A percentile compares a stretch with the other conserved stretches of the same genome.
Conservation (phyloP, 148 eudicot genomes). For the Agrostemma githago region DNA sequence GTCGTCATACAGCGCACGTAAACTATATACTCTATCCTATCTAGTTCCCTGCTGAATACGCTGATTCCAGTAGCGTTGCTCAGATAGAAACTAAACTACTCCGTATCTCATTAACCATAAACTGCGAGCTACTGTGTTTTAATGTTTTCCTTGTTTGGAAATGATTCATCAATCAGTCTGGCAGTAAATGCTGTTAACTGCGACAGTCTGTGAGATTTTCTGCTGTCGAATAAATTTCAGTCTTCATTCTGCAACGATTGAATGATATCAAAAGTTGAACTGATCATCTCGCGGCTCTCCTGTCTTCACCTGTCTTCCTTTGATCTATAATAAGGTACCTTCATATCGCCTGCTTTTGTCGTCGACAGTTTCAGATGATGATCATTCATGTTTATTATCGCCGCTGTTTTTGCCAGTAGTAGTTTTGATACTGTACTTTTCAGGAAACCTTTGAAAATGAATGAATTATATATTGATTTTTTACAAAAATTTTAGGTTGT, state of each 20-base stretch:
- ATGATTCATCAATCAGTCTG: conserved; percentile 2
- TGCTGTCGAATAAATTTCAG: conserved; percentile 8
- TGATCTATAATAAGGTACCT: conserved; percentile 3
- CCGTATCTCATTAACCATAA: conserved; percentile 8
- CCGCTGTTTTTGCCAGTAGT: neutral
- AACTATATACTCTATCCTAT: neutral
- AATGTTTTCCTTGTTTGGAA: conserved; percentile 28
- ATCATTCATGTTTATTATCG: neutral
- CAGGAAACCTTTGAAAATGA: neutral
- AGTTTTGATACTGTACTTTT: no score
- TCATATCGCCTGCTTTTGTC: neutral
- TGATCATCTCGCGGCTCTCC: neutral
- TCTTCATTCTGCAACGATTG: neutral
- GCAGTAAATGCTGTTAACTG: conserved; percentile 32
- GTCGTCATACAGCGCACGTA: neutral
- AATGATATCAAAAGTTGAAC: conserved; percentile 13
- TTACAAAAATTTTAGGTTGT: neutral
- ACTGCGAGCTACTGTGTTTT: conserved; percentile 16
- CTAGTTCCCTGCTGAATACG: neutral
- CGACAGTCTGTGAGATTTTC: conserved; percentile 9
- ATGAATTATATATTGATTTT: neutral
- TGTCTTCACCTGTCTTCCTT: neutral
- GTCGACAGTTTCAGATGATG: neutral
- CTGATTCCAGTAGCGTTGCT: neutral
- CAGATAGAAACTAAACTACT: conserved; percentile 6